Conservation (phyloP, 306 rosid species). For the Cicer chorassanicum region DNA sequence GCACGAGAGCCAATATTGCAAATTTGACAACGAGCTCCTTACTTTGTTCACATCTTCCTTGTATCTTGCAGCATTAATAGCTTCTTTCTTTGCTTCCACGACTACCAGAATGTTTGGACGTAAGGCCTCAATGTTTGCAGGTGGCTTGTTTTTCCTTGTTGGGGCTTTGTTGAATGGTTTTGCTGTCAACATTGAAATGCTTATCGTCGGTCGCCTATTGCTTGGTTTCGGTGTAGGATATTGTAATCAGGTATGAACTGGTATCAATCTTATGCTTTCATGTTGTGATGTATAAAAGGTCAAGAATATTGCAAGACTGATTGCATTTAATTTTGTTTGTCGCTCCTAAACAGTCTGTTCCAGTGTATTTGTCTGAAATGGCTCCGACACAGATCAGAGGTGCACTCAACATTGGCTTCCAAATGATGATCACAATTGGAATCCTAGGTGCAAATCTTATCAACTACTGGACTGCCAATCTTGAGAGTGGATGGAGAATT, state of each 20-base stretch:
- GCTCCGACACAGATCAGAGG: neutral
- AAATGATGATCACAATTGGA: neutral
- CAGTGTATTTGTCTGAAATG: conserved; percentile 16
- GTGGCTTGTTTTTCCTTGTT: conserved; percentile 7
- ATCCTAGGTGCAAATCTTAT: conserved; percentile 5
- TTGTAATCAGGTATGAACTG: conserved; percentile 33
- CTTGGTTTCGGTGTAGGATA: conserved; percentile 29
- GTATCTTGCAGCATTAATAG: neutral
- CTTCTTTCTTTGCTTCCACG: conserved; percentile 4
- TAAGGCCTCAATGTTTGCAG: neutral
- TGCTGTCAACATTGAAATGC: conserved; percentile 3
- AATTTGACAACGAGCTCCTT: neutral
- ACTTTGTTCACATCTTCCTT: conserved; percentile 9
- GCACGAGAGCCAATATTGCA: neutral
- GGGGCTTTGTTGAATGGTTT: neutral
- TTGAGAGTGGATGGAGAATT: neutral
- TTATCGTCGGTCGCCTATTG: neutral
- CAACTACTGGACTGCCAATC: neutral
- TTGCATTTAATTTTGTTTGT: neutral
- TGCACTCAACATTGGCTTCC: conserved; percentile 4
- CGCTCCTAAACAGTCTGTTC: neutral
- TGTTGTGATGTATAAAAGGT: neutral
- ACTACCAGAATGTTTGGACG: conserved; percentile 1
- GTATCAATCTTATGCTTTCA: neutral
- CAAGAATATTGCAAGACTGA: neutral